Conservation (phyloP, 2,329 filamentous ascomycete species). For the Hypoxylon rubiginosum region DNA sequence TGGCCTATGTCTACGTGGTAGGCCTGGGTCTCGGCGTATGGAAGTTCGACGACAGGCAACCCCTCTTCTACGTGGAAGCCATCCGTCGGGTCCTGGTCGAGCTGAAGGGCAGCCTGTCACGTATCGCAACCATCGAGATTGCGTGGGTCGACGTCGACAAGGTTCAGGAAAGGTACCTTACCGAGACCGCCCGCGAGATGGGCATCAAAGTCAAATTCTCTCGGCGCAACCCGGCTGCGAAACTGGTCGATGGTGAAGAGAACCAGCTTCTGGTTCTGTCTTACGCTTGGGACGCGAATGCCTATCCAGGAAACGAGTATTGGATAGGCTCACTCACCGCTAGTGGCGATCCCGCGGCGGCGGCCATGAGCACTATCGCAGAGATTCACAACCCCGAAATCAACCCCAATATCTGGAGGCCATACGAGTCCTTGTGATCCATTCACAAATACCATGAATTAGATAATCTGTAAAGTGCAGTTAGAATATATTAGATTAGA, state of each 20-base stretch:
- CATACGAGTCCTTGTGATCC: not conserved
- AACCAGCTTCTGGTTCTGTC: constrained; percentile 49
- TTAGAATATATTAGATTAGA: too few species aligned
- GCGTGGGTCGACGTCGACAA: constrained; percentile 35
- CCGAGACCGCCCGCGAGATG: constrained; percentile 1
- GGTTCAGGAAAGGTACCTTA: not conserved
- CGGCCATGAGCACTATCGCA: constrained; percentile 52
- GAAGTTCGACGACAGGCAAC: constrained; percentile 31
- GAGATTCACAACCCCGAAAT: constrained; percentile 53
- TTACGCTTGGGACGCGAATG: constrained; percentile 54
- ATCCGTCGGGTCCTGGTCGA: constrained; percentile 37
- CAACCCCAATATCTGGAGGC: constrained; percentile 44
- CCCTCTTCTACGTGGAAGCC: constrained; percentile 40
- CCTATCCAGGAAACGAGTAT: constrained; percentile 53
- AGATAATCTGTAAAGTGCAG: too few species aligned
- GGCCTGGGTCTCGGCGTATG: constrained; percentile 53
- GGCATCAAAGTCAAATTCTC: constrained; percentile 45
- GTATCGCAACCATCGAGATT: constrained; percentile 48
- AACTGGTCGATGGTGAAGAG: constrained; percentile 33
- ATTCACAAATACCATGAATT: too few species aligned
- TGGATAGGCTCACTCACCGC: constrained; percentile 44
- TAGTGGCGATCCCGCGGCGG: constrained; percentile 52
- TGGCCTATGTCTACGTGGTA: constrained; percentile 52
- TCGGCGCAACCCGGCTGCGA: constrained; percentile 46
- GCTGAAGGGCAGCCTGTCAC: constrained; percentile 23